Base-by-base conservation (phyloP, 1,139 yeast genomes). In the Debaryomyces robertsiae region DNA sequence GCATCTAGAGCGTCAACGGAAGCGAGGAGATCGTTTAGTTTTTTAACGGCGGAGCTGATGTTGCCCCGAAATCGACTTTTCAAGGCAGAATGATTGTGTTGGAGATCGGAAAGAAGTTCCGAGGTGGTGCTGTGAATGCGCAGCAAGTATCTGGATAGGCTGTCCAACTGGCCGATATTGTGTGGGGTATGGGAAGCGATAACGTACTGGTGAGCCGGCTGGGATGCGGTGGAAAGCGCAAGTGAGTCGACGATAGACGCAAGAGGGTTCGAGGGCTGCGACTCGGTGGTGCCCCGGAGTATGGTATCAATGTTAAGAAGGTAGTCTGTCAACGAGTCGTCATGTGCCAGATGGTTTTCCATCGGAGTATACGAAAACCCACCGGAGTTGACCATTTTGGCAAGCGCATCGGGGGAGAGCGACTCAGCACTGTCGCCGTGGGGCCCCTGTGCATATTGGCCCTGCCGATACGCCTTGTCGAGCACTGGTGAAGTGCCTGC, bases 261-360 rank as follows among this genome's bases (percentile, higher is more conserved):
- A 17, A 25, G 11, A n/a, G 6, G 28, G 10, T 25, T 25, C 14
- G 14, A 11, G 14, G 10, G 11, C 14, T 25, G 14, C 14, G 11
- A 6, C 11, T n/a, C 10, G 14, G 28, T 5, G n/a, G 57, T 44
- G 22, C 22, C 7, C 7, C 22, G 22, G 5, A 19, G 5, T 9
- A 65, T 57, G 4, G 58, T 53, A 46, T 69, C 75, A 30, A 69
- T 62, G 40, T 67, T 66, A 14, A 69, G 46, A 32, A 67, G 49
- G 40, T 64, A 63, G 33, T 60, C 59, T 6, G 64, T 60, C 33
- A 68, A 46, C 9, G 59, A 64, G 4, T 60, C 61, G 39, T 61
- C 64, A 25, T 49, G 49, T n/a, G 49, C 44, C 17, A 56, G 45
- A 9, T 46, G 49, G n/a, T 39, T 39, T 10, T 47, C 46, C 19